Conservation (phyloP, 129 eudicot genomes). For the Artemisia annua region DNA sequence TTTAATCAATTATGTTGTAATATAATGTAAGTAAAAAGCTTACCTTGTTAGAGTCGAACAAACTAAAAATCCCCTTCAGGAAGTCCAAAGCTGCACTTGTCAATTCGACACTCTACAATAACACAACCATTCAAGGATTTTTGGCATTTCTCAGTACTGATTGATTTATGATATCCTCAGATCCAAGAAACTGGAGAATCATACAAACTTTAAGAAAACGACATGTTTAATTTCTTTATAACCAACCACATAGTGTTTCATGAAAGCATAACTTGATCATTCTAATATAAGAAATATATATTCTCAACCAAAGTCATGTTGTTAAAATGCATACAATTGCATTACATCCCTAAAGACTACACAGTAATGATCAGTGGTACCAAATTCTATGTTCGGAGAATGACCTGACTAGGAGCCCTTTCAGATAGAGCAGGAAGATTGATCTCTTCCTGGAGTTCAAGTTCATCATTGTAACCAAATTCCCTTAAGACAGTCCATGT, state of each 20-base stretch:
- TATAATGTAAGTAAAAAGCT: conserved; percentile 12
- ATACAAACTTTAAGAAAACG: conserved; percentile 3
- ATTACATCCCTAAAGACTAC: conserved; percentile 14
- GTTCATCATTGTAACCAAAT: conserved; percentile 85
- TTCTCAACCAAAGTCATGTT: conserved; percentile 2
- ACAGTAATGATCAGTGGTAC: conserved; percentile 5
- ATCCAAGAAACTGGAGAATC: conserved; percentile 15
- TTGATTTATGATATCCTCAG: background rate
- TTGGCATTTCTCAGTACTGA: conserved; percentile 7
- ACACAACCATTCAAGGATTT: conserved; percentile 20
- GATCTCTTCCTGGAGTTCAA: conserved; percentile 66
- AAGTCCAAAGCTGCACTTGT: conserved; percentile 81
- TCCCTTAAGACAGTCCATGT: conserved; percentile 91
- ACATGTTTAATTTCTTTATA: conserved; percentile 4
- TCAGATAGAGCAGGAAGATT: conserved; percentile 55
- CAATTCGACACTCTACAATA: conserved; percentile 81
- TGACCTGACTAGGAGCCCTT: conserved; percentile 90
- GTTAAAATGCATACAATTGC: background rate
- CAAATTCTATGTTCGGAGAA: conserved; percentile 9
- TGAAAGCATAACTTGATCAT: background rate
- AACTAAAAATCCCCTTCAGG: conserved; percentile 76
- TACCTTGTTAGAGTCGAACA: conserved; percentile 77
- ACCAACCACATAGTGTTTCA: background rate
- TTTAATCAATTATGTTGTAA: conserved; percentile 1
- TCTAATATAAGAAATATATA: background rate